Evolutionary conservation across 1,139 yeast genomes (phyloP), one percentile per base, ranked within the genome.

Genomic region (Sugiyamaella neomexicana): DNA sequence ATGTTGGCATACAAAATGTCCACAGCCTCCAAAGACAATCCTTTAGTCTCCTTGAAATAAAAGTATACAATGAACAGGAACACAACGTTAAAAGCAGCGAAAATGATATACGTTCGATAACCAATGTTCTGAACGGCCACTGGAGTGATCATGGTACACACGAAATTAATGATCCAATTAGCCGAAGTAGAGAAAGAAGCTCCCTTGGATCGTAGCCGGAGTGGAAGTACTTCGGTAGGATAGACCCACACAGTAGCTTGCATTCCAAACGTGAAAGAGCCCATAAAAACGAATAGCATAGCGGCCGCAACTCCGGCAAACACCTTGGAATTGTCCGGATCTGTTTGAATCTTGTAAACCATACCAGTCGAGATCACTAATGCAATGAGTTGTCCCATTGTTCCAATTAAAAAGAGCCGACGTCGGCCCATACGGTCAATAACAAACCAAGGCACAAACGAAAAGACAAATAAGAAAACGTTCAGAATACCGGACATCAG

Each of bases 211-310:
- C 86, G 78, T 40, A 82, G 76, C 65, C 79, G 75, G 64, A 80
- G 74, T n/a, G 85, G 84, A 65, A 80, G 77, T 55, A 82, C 77
- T 70, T 82, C 86, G 46, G 85, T 81, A 48, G 83, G 85, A 69
- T 80, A 80, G 52, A 82, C 73, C 65, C 66, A 65, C 7, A 66
- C 65, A 16, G 60, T 59, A 16, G 52, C 46, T 46, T 60, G 63
- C 59, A 62, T 53, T 5, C 67, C 67, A 17, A 63, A 61, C 5
- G 68, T 64, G 58, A 62, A 64, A 13, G 60, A 55, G 6, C 62
- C 62, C 7, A 52, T 27, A 47, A 60, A 63, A 16, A 65, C 53
- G 45, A 63, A 65, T n/a, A 59, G 50, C 50, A 60, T 57, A 6
- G 55, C 51, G 0, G 61, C 58, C 0, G 61, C 60, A n/a, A 38